A percentile compares a stretch with the other conserved stretches of the same genome.
Conservation (phyloP, 1,139 yeast species). For the Zygosaccharomyces sapae region DNA sequence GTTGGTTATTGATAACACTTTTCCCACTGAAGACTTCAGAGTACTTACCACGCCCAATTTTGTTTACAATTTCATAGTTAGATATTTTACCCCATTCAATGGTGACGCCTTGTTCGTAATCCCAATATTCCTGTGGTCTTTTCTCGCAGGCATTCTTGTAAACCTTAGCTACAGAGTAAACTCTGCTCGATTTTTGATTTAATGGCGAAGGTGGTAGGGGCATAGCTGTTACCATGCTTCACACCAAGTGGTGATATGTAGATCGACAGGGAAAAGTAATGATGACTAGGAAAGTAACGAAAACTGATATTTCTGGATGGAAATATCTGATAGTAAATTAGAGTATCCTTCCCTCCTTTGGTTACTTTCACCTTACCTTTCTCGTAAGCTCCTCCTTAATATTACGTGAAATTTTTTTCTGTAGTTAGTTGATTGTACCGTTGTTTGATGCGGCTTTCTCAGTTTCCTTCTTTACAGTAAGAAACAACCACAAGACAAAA, state of each 20-base stretch:
- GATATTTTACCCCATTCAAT: constrained; percentile 69
- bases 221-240: constrained; percentile 19
- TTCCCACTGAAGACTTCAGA: constrained; percentile 72
- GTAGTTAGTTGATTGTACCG: not conserved
- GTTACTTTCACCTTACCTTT: not conserved
- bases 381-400: not conserved
- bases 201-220: constrained; percentile 36
- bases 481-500: not conserved
- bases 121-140: constrained; percentile 73
- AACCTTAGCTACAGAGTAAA: constrained; percentile 50
- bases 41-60: constrained; percentile 76
- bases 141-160: constrained; percentile 62
- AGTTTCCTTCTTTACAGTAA: not conserved
- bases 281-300: not conserved
- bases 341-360: not conserved
- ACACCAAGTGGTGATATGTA: not conserved
- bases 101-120: constrained; percentile 60
- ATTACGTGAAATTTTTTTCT: constrained; percentile 1
- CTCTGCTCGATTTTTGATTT: constrained; percentile 39
- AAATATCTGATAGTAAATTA: not conserved
- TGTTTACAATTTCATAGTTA: constrained; percentile 64
- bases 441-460: not conserved
- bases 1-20: constrained; percentile 42
- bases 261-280: not conserved
- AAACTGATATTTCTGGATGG: not conserved